Evolutionary conservation across 2,329 filamentous ascomycete species (phyloP), one percentile per base, ranked within the genome.

Genomic region (Aureobasidium sp.): DNA sequence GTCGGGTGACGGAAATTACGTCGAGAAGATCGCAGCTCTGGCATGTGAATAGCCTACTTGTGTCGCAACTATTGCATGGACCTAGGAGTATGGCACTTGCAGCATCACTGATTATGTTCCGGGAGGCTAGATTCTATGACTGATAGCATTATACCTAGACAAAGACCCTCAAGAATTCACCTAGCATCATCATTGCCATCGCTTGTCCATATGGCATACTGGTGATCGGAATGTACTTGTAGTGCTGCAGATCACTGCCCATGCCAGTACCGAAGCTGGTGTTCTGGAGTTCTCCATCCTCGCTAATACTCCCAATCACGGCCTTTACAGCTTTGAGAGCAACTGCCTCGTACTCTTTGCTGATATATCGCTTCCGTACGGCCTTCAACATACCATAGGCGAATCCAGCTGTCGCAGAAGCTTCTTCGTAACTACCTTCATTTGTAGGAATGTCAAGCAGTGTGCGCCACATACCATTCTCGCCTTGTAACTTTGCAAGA

Each of bases 201-300:
- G 88, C 87, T 72, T 92, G 89, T 0, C 89, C 89, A 68, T 92
- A 92, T 7, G 89, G 89, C 89, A 92, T 93, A 67, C 86, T 87
- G 2, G 89, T 93, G 64, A 86, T 75, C 1, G 85, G 81, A 62
- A 93, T 91, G 65, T 89, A 82, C 73, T 88, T 87, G 70, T 93
- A 92, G 72, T 90, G 87, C 74, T 91, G 83, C 70, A 91, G 72
- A 62, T 82, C 81, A 66, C 83, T 79, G 0, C 89, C 89, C 88
- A 93, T 91, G 0, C 79, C 86, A 0, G 89, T 93, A 0, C 89
- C 89, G 69, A 92, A 93, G 66, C 87, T 90, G 1, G 86, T 88
- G 69, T 91, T 85, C 52, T 82, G 76, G 69, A 93, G 74, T 75
- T 92, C 89, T 1, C 89, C 89, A 63, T 85, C 79, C 0, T 76